These are phyloP conservation scores for Nitzschia palea DNA, from an alignment of 108 stramenopile genomes.

Conservation along the genomic window DNA sequence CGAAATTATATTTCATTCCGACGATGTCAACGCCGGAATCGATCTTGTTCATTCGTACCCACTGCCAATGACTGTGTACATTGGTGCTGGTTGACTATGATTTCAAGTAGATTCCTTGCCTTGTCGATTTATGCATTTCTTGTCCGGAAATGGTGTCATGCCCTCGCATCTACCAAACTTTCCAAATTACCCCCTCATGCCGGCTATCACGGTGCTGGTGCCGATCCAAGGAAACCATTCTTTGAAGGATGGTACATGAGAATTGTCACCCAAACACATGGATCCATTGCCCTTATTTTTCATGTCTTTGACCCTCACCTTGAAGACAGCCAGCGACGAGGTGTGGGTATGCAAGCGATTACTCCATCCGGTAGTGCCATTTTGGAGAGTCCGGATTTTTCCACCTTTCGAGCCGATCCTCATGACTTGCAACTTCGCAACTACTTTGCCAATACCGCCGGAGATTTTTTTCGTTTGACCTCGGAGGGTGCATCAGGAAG, in stretches of 20 bases:
- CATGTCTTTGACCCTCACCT: conserved; percentile 10
- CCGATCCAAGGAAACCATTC: conserved; percentile 7
- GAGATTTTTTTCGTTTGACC: conserved; percentile 2
- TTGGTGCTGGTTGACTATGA: no score
- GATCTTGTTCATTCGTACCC: no score
- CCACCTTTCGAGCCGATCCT: conserved; percentile 2
- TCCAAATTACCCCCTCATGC: conserved; percentile 6
- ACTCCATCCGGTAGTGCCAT: background rate
- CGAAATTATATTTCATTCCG: no score
- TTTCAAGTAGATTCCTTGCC: no score
- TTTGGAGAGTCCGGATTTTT: background rate
- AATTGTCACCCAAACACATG: background rate
- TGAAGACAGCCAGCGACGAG: background rate
- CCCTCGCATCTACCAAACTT: background rate
- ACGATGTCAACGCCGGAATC: no score
- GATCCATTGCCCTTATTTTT: conserved; percentile 6
- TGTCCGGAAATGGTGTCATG: no score
- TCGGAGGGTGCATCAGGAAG: background rate
- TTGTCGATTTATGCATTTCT: no score
- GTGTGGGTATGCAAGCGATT: background rate
- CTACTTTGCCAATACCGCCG: background rate
- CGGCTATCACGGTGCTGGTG: conserved; percentile 3
- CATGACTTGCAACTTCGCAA: background rate
- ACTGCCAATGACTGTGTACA: no score
- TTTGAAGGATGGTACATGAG: conserved; percentile 11